These are phyloP conservation scores for Cardamine occulta DNA, from an alignment of 345 rosid genomes.

Conservation along the genomic window DNA sequence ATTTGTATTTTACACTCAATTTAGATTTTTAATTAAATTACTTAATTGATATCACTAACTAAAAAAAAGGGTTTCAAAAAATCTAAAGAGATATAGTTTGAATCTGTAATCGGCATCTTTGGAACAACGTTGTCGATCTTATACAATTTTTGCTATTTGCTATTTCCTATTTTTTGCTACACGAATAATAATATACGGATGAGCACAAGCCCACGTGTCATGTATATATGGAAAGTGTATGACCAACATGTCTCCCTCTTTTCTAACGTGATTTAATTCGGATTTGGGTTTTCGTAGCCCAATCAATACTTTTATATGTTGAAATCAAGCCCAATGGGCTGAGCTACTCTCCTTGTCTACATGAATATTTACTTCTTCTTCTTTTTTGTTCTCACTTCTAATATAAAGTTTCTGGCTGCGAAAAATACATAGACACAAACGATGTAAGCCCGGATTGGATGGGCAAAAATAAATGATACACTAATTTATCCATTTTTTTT, in stretches of 20 bases:
- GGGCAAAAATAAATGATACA: background rate
- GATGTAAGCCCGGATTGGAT: background rate
- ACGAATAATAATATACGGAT: background rate
- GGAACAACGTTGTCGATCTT: background rate
- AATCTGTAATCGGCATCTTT: background rate
- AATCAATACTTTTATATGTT: background rate
- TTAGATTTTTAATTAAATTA: too few relatives aligned
- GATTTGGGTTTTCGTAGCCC: background rate
- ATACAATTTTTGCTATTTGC: background rate
- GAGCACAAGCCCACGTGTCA: background rate
- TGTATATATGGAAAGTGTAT: background rate
- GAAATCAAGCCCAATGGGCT: constrained; percentile 19
- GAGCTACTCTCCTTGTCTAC: background rate
- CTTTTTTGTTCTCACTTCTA: background rate
- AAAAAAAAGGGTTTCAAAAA: too few relatives aligned
- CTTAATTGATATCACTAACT: background rate
- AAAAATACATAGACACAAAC: background rate
- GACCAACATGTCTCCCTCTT: background rate
- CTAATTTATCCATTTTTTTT: background rate
- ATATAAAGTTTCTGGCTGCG: background rate
- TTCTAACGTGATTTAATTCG: background rate
- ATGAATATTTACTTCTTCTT: background rate
- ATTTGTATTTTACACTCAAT: background rate
- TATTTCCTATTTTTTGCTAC: too few relatives aligned
- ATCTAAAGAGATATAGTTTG: background rate